phyloP scores from a whole-genome alignment of 1,284 basidiomycete species.

The Ustilago sp. region DNA sequence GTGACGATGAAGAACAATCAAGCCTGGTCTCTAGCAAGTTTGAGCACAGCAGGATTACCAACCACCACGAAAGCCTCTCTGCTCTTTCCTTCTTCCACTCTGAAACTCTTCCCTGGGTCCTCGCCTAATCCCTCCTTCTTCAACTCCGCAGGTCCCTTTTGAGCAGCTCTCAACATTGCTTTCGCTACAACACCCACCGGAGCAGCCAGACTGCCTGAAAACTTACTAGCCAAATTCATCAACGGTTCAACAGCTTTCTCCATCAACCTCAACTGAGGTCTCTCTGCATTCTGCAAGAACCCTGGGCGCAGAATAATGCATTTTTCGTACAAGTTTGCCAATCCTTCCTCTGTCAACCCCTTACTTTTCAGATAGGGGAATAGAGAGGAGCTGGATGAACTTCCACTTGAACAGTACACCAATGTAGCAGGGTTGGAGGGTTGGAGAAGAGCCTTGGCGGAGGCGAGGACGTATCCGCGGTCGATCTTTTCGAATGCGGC shows the following conservation, averaged over 20 bases:
- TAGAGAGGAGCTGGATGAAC: conserved; percentile 45
- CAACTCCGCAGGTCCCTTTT: conserved; percentile 23
- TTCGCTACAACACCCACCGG: conserved; percentile 30
- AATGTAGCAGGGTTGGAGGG: conserved; percentile 73
- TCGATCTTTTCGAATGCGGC: conserved; percentile 80
- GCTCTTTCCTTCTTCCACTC: conserved; percentile 8
- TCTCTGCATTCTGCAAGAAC: conserved; percentile 70
- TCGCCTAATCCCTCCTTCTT: conserved; percentile 6
- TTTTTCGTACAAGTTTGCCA: conserved; percentile 77
- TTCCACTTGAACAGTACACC: conserved; percentile 77
- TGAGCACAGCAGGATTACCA: conserved; percentile 12
- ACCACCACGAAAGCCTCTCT: conserved; percentile 12
- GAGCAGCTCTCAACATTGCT: conserved; percentile 41
- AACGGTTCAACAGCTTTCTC: conserved; percentile 58
- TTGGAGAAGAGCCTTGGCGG: conserved; percentile 76
- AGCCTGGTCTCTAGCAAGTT: conserved; percentile 17
- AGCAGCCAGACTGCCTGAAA: conserved; percentile 20
- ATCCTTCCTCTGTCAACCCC: conserved; percentile 78
- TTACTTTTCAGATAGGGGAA: conserved; percentile 72
- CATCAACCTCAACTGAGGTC: conserved; percentile 67
- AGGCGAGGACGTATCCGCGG: conserved; percentile 79
- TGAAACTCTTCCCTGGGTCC: conserved; percentile 16
- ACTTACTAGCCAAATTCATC: conserved; percentile 7
- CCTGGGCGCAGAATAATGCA: conserved; percentile 78
- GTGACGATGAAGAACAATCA: neutral